Conservation (phyloP, 2,329 filamentous ascomycete genomes). For the Penicillium vulpinum region DNA sequence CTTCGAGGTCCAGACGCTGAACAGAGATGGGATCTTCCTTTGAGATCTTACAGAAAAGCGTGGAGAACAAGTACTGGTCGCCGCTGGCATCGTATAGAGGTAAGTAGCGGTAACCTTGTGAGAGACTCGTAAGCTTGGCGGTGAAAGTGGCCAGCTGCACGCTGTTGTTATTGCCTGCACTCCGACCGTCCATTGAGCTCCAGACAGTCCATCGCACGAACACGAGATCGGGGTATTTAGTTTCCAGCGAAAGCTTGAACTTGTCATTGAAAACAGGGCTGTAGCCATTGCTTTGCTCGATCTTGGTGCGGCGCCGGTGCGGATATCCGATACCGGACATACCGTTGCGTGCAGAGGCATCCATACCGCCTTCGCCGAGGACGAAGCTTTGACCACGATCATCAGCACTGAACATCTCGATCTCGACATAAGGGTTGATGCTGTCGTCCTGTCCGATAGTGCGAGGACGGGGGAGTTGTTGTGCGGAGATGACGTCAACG, state of each 20-base stretch:
- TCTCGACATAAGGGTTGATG: slow-evolving; percentile 90
- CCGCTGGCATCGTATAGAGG: slow-evolving; percentile 85
- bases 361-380: slow-evolving; percentile 64
- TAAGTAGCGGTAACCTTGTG: slow-evolving; percentile 88
- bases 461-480: slow-evolving; percentile 84
- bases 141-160: slow-evolving; percentile 81
- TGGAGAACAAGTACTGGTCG: slow-evolving; percentile 92
- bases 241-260: slow-evolving; percentile 79
- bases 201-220: slow-evolving; percentile 93
- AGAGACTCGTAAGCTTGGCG: slow-evolving; percentile 84
- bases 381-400: slow-evolving; percentile 78
- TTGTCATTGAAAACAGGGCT: slow-evolving; percentile 83
- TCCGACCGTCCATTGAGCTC: slow-evolving; percentile 76
- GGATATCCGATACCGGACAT: slow-evolving; percentile 69
- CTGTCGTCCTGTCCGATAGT: slow-evolving; percentile 70
- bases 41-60: slow-evolving; percentile 85
- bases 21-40: slow-evolving; percentile 56
- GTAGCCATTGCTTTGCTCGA: slow-evolving; percentile 86
- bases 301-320: slow-evolving; percentile 74
- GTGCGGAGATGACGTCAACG: slow-evolving; percentile 87
- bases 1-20: slow-evolving; percentile 39
- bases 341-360: slow-evolving; percentile 64
- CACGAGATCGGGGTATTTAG: slow-evolving; percentile 90
- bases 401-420: slow-evolving; percentile 92
- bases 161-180: slow-evolving; percentile 62